Evolutionary conservation across 169 alveolate genomes (phyloP).

Genomic region (Eimeria maxima): DNA sequence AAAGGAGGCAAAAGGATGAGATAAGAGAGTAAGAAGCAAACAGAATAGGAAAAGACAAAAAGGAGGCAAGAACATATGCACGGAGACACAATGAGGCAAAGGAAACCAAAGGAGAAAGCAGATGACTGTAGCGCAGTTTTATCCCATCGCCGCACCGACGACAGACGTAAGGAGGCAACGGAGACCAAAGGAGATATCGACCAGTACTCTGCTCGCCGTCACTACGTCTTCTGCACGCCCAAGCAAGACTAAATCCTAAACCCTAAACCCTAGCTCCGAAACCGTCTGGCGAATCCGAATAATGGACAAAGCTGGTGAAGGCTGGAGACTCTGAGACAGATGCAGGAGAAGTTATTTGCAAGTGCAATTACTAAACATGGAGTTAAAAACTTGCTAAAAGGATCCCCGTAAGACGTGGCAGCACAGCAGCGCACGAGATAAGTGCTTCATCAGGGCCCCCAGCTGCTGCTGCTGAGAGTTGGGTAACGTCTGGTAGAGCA

Average conservation of each 20-base stretch:
- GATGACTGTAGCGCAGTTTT: neutral
- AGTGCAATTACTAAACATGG: too few relatives aligned
- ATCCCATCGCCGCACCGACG: constrained; percentile 9
- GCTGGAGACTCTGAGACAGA: too few relatives aligned
- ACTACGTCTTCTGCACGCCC: constrained; percentile 47
- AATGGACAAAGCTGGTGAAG: too few relatives aligned
- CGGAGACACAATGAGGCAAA: too few relatives aligned
- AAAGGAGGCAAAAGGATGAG: too few relatives aligned
- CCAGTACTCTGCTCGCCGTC: constrained; percentile 44
- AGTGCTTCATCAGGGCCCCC: neutral
- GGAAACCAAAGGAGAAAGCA: neutral
- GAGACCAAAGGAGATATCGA: constrained; percentile 75
- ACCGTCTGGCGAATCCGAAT: too few relatives aligned
- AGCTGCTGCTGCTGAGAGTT: constrained; percentile 36
- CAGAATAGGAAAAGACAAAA: too few relatives aligned
- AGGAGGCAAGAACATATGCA: too few relatives aligned
- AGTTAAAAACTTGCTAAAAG: too few relatives aligned
- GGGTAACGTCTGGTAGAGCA: neutral
- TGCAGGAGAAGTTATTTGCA: too few relatives aligned
- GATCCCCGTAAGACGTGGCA: neutral
- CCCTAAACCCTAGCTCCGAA: constrained; percentile 1
- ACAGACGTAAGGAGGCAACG: constrained; percentile 48
- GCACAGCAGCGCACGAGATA: neutral
- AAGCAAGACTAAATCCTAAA: neutral
- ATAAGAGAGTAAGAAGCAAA: too few relatives aligned